These are phyloP conservation scores for Coemansia sp. DNA, from an alignment of 192 early-diverging fungal species.

Conservation along the genomic window DNA sequence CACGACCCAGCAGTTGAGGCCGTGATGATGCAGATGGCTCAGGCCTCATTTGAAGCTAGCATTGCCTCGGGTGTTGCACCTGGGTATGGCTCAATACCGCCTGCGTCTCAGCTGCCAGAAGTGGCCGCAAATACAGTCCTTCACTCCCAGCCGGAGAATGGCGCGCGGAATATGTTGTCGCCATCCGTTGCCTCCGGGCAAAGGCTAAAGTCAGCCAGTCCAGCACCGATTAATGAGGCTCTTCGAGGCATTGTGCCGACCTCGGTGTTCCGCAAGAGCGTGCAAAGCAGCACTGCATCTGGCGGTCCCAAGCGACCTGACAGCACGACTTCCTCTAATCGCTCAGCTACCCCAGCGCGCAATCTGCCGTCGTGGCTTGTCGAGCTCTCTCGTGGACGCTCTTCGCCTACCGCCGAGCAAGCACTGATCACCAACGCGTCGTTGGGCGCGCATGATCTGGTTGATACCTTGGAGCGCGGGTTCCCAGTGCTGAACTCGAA, in stretches of 20 bases:
- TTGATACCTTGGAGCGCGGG: constrained; percentile 41
- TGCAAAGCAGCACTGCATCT: constrained; percentile 17
- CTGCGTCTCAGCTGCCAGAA: background rate
- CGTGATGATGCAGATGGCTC: constrained; percentile 7
- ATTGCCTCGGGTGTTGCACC: background rate
- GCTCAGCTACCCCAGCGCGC: constrained; percentile 43
- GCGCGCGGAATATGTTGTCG: background rate
- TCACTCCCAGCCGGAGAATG: background rate
- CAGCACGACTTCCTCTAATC: constrained; percentile 25
- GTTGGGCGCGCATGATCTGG: constrained; percentile 36
- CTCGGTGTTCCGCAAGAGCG: constrained; percentile 53
- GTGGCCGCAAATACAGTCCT: background rate
- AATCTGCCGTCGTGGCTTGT: constrained; percentile 50
- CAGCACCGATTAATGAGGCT: constrained; percentile 49
- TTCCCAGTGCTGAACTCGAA: constrained; percentile 32
- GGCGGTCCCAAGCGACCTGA: constrained; percentile 18
- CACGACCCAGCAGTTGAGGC: constrained; percentile 8
- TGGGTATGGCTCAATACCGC: background rate
- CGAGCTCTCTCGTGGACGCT: constrained; percentile 44
- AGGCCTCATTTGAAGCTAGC: background rate
- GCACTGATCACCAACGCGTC: constrained; percentile 17
- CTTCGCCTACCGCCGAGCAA: constrained; percentile 14
- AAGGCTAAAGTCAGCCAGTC: constrained; percentile 28
- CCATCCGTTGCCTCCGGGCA: constrained; percentile 1
- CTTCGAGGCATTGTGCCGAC: constrained; percentile 53